A percentile compares a stretch with the other conserved stretches of the same genome.
Evolutionary conservation across 2,329 filamentous ascomycete species (phyloP).

Genomic region (Hypoxylon sp.): DNA sequence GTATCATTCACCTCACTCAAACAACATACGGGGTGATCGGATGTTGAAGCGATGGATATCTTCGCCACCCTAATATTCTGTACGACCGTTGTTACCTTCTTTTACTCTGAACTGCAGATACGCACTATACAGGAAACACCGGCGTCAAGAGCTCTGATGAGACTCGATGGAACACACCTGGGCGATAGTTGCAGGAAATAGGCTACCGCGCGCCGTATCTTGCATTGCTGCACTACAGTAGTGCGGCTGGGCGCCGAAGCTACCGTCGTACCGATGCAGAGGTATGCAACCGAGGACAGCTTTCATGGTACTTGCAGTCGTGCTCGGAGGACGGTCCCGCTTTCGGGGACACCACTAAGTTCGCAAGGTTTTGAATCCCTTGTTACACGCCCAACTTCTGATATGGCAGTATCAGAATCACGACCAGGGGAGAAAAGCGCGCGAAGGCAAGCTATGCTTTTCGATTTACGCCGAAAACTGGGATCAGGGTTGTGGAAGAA

Average conservation of each 20-base stretch:
- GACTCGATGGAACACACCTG: slow-evolving; percentile 20
- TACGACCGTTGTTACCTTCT: slow-evolving; percentile 9
- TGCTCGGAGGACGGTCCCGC: slow-evolving; percentile 30
- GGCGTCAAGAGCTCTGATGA: slow-evolving; percentile 28
- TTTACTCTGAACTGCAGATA: slow-evolving; percentile 16
- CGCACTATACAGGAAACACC: slow-evolving; percentile 36
- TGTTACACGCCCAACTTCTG: slow-evolving; percentile 1
- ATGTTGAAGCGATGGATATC: slow-evolving; percentile 11
- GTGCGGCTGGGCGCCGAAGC: slow-evolving; percentile 37
- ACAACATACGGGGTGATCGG: slow-evolving; percentile 23
- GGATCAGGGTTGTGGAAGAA: slow-evolving; percentile 27
- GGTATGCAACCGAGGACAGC: slow-evolving; percentile 33
- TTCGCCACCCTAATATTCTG: slow-evolving; percentile 18
- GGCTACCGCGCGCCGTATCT: slow-evolving; percentile 38
- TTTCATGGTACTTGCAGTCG: slow-evolving; percentile 15
- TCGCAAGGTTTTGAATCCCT: slow-evolving; percentile 22
- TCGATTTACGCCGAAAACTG: slow-evolving; percentile 31
- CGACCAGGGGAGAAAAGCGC: slow-evolving; percentile 7
- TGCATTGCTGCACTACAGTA: slow-evolving; percentile 34
- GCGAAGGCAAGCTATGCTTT: slow-evolving; percentile 23
- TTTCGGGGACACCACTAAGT: slow-evolving; percentile 18
- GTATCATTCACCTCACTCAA: slow-evolving; percentile 12
- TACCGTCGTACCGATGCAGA: slow-evolving; percentile 36
- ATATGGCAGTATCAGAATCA: slow-evolving; percentile 18
- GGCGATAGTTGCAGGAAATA: slow-evolving; percentile 22